Conservation (phyloP, 768 basidiomycete genomes). For the Termitomyces sp. region DNA sequence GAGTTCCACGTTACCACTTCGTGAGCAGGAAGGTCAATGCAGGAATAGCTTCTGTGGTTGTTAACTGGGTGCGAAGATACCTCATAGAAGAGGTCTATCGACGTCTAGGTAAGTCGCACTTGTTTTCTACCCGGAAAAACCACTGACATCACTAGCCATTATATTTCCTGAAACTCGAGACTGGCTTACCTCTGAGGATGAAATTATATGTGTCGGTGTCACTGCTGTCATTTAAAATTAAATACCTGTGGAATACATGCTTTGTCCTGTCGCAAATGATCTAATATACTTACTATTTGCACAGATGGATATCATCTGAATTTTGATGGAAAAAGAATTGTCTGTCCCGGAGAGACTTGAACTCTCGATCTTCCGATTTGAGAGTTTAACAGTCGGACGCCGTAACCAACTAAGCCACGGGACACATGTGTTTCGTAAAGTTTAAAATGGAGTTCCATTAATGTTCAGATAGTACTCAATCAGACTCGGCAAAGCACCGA, state of each 20-base stretch:
- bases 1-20: slow-evolving; percentile 60
- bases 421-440: too few relatives aligned
- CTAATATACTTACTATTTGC: too few relatives aligned
- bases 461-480: too few relatives aligned
- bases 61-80: slow-evolving; percentile 44
- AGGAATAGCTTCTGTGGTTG: slow-evolving; percentile 30
- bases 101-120: slow-evolving; percentile 42
- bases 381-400: neutral
- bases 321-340: too few relatives aligned
- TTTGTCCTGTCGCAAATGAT: too few relatives aligned
- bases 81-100: slow-evolving; percentile 66
- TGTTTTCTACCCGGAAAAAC: neutral
- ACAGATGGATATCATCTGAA: too few relatives aligned
- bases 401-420: slow-evolving; percentile 1
- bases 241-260: neutral
- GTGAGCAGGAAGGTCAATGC: slow-evolving; percentile 38
- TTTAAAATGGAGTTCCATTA: too few relatives aligned
- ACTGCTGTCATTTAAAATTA: slow-evolving; percentile 54
- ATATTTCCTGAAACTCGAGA: slow-evolving; percentile 66
- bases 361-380: neutral
- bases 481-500: too few relatives aligned
- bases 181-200: slow-evolving; percentile 56
- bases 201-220: slow-evolving; percentile 62
- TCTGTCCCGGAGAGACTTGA: neutral
- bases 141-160: slow-evolving; percentile 31